Base-by-base conservation (phyloP, 2,329 filamentous ascomycete species). In the Botryotinia calthae region DNA sequence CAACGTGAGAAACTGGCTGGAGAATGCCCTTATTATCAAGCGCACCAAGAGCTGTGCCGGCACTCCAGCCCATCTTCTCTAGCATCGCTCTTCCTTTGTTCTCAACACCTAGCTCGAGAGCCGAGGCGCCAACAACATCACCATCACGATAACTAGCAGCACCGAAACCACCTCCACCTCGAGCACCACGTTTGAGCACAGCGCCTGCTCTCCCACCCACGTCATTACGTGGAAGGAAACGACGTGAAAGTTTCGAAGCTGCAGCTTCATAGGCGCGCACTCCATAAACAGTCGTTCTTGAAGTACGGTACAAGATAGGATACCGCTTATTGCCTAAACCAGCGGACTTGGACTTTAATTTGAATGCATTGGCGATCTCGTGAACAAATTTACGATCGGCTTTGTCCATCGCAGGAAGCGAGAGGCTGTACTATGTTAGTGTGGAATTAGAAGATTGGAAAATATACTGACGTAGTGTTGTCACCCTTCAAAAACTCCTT, bases 51-150 rank as follows among this genome's bases (percentile, higher is more conserved):
- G 92, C 93, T 79, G 91, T 97, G 8, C 96, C 96, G 70, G 87
- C 91, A 74, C 88, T 92, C 95, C 96, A 99, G 5, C 96, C 96
- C 96, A 98, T 98, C 83, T 96, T 98, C 83, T 97, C 94, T 76
- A 99, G 83, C 89, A 99, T 93, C 4, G 90, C 89, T 68, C 94
- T 88, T 18, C 96, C 96, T 76, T 89, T 93, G 81, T 97, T 98
- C 70, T 92, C 92, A 7, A 86, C 85, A 1, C 93, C 93, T 46
- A 99, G 86, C 81, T 97, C 95, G 18, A 94, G 93, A 2, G 95
- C 95, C 65, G 90, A 89, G 2, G 88, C 93, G 65, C 95, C 96
- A 3, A 98, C 94, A 42, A 97, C 85, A 76, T 98, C 95, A 28
- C 96, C 96, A 78, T 98, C 93, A 74, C 87, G 88, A 77, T 96